Evolutionary conservation across 2,329 filamentous ascomycete genomes (phyloP), one percentile per base, ranked within the genome.

Genomic region (Clathrospora elynae): DNA sequence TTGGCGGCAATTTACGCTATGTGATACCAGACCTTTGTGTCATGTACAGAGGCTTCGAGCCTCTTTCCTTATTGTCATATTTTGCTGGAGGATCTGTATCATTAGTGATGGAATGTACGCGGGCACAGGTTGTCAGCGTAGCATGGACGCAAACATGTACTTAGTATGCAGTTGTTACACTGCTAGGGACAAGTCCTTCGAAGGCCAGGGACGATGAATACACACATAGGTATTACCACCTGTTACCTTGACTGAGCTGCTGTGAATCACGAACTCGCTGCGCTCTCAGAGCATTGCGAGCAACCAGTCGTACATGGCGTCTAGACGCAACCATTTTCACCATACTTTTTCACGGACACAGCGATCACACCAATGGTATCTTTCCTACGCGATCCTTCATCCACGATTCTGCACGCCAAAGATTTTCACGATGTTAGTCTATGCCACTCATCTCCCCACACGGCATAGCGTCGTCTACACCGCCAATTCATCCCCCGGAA

Each of bases 1-100:
- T 65, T 48, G 53, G 57, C 41, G 53, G 41, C 52, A 51, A 40
- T 42, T 55, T 49, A 48, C 40, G 47, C 57, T 52, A 44, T 57
- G 62, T 67, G 66, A 69, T 69, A 69, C 66, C 66, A 69, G 65
- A 68, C 66, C 53, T 51, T 46, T 47, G 55, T 53, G 65, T 68
- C 64, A 67, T 56, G 54, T 55, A 62, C 51, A 62, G 34, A 53
- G 59, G 61, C 62, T 49, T 46, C 28, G 39, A 37, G 56, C 58
- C 53, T 53, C 17, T 50, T 52, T 59, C 38, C 43, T 54, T 46
- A 13, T 28, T 18, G 25, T 14, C 18, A 16, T 23, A 46, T n/a
- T 46, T 35, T 30, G 29, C 35, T 38, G 32, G 26, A 42, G 39
- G n/a, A 43, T 30, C 13, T n/a, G 17, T 17, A 29, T 14, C 20